Percentiles rank a stretch among this genome's conserved stretches.
phyloP scores from a whole-genome alignment of 768 basidiomycete genomes.

The Nidularia sp. region DNA sequence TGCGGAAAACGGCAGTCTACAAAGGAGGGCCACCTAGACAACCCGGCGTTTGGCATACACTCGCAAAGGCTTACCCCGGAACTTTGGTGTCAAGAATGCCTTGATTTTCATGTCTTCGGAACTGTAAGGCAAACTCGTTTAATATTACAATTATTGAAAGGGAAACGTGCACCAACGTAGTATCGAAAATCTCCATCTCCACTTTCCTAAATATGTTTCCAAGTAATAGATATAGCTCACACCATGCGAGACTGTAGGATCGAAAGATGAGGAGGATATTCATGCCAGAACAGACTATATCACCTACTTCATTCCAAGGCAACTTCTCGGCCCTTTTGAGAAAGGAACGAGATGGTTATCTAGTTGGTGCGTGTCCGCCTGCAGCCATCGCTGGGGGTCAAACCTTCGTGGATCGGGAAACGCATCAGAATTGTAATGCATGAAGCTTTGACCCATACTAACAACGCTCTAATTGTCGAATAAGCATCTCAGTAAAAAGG shows the following conservation, averaged over 20 bases:
- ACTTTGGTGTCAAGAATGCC: conserved; percentile 5
- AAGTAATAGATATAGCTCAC: conserved; percentile 36
- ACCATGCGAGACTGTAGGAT: conserved; percentile 33
- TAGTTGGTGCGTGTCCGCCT: conserved; percentile 24
- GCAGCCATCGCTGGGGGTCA: conserved; percentile 39
- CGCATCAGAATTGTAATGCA: conserved; percentile 33
- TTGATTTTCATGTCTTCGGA: conserved; percentile 7
- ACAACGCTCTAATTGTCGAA: conserved; percentile 28
- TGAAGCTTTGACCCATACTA: conserved; percentile 30
- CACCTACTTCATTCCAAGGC: conserved; percentile 39
- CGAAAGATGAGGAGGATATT: too few species aligned
- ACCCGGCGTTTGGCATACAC: neutral
- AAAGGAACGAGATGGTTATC: conserved; percentile 38
- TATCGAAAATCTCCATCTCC: conserved; percentile 24
- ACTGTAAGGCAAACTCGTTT: conserved; percentile 1
- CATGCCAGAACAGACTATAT: neutral
- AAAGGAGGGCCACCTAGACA: too few species aligned
- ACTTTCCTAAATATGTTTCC: conserved; percentile 35
- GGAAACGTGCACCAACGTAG: conserved; percentile 18
- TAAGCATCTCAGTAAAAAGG: too few species aligned
- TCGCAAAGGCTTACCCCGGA: neutral
- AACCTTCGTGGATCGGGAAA: conserved; percentile 38
- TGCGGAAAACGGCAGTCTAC: too few species aligned
- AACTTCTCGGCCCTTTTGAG: conserved; percentile 41
- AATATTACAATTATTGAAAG: neutral